Evolutionary conservation across 2,329 filamentous ascomycete species (phyloP).

Genomic region (Colletotrichum incanum): DNA sequence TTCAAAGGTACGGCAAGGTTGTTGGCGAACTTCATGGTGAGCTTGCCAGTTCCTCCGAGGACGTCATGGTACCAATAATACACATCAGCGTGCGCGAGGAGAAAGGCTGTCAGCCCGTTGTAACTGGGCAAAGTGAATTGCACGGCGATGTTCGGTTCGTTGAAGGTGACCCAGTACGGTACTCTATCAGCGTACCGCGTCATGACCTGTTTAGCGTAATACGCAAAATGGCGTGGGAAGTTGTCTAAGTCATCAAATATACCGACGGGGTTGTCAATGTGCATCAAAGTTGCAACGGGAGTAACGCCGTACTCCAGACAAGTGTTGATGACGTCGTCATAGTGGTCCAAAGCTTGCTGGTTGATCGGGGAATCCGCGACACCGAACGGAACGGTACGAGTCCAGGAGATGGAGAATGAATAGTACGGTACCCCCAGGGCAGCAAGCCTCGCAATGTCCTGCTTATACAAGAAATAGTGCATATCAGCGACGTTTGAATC

Average conservation of each 20-base stretch:
- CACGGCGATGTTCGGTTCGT: slow-evolving; percentile 63
- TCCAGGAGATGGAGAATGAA: slow-evolving; percentile 68
- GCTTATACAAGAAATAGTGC: slow-evolving; percentile 71
- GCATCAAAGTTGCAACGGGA: slow-evolving; percentile 64
- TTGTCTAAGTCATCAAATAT: slow-evolving; percentile 53
- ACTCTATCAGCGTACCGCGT: slow-evolving; percentile 67
- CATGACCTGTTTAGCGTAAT: slow-evolving; percentile 69
- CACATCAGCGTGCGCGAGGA: slow-evolving; percentile 65
- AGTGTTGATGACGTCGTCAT: slow-evolving; percentile 68
- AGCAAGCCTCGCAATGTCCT: slow-evolving; percentile 68
- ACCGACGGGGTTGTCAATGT: slow-evolving; percentile 57
- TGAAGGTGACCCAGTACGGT: slow-evolving; percentile 68
- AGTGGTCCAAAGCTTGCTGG: slow-evolving; percentile 65
- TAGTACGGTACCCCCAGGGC: slow-evolving; percentile 67
- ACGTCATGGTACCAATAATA: slow-evolving; percentile 68
- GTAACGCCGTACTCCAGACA: slow-evolving; percentile 65
- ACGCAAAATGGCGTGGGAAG: slow-evolving; percentile 64
- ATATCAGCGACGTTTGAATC: slow-evolving; percentile 59
- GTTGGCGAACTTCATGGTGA: slow-evolving; percentile 65
- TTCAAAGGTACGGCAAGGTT: slow-evolving; percentile 66
- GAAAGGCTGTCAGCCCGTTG: slow-evolving; percentile 55
- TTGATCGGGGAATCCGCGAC: slow-evolving; percentile 67
- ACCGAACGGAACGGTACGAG: slow-evolving; percentile 67
- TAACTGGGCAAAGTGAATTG: slow-evolving; percentile 52
- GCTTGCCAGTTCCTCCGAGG: slow-evolving; percentile 61